These are phyloP conservation scores for Skeletonema costatum DNA, from an alignment of 108 stramenopile species.

Conservation along the genomic window DNA sequence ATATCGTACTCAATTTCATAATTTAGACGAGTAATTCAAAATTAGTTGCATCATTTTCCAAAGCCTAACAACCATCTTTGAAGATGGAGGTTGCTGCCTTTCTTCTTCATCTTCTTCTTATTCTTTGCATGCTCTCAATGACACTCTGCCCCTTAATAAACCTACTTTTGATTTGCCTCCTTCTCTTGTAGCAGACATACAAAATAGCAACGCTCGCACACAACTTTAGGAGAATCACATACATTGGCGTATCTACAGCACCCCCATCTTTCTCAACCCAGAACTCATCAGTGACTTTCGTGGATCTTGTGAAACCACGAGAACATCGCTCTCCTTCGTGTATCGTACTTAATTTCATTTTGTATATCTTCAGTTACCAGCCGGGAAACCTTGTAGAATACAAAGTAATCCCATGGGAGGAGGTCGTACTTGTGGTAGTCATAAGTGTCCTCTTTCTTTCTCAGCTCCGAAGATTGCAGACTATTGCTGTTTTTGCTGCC, in stretches of 20 bases:
- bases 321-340: slow-evolving; percentile 19
- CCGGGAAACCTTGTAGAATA: slow-evolving; percentile 58
- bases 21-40: too few species aligned
- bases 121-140: background rate
- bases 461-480: background rate
- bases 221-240: background rate
- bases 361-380: slow-evolving; percentile 45
- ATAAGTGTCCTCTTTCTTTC: slow-evolving; percentile 21
- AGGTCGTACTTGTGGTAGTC: slow-evolving; percentile 47
- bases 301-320: slow-evolving; percentile 30
- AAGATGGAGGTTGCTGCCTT: background rate
- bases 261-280: slow-evolving; percentile 38
- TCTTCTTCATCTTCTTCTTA: background rate
- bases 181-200: background rate
- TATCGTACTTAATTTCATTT: slow-evolving; percentile 26
- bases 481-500: background rate
- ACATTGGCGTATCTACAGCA: slow-evolving; percentile 2
- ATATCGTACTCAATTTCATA: too few species aligned
- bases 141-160: background rate
- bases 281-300: slow-evolving; percentile 25
- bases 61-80: background rate
- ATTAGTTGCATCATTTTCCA: background rate
- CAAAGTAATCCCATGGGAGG: slow-evolving; percentile 47
- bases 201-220: background rate
- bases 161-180: background rate